Base-by-base conservation (phyloP, 2,329 filamentous ascomycete species). In the Fusarium austroafricanum region DNA sequence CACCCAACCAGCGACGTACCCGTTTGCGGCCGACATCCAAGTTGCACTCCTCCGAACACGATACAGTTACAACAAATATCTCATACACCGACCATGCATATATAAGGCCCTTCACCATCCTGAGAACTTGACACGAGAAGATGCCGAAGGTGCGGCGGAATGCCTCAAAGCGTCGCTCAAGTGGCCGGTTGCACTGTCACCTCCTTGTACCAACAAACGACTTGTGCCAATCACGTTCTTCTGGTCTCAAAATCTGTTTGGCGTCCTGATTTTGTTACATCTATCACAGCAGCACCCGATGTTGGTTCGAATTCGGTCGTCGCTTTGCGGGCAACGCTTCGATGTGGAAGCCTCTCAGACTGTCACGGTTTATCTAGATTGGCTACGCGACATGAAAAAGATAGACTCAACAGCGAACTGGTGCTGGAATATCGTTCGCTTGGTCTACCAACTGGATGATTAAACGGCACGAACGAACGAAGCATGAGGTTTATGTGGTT, bases 201-300 rank as follows among this genome's bases (percentile, higher is more conserved):
- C 87, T 0, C 81, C 84, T 1, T 84, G 84, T 63, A 79, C 83
- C 53, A 84, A 84, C 73, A 90, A 90, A 75, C 79, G 87, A 35
- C 79, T 90, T 7, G 77, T 90, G 1, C 87, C 87, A 1, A 84
- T 85, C 56, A 71, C 86, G 2, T 89, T 88, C 71, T 86, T 87
- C 54, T 90, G 87, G 84, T 87, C 86, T 10, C 87, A 89, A 67
- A 88, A 88, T 61, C 81, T 90, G 40, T 80, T 90, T 43, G 84
- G 84, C 5, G 84, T 89, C 23, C 77, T 90, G 23, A 70, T 90
- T 44, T 79, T 90, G 18, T 72, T 90, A 35, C 83, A 87, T 42
- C 78, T 89, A 65, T 84, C 84, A 14, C 80, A 79, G 18, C 83
- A 85, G 56, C 83, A 86, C 43, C 80, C 81, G 2, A 82, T 85